These are phyloP conservation scores for Epichloe uncinata DNA, from an alignment of 2,329 filamentous ascomycete species.

Conservation along the genomic window DNA sequence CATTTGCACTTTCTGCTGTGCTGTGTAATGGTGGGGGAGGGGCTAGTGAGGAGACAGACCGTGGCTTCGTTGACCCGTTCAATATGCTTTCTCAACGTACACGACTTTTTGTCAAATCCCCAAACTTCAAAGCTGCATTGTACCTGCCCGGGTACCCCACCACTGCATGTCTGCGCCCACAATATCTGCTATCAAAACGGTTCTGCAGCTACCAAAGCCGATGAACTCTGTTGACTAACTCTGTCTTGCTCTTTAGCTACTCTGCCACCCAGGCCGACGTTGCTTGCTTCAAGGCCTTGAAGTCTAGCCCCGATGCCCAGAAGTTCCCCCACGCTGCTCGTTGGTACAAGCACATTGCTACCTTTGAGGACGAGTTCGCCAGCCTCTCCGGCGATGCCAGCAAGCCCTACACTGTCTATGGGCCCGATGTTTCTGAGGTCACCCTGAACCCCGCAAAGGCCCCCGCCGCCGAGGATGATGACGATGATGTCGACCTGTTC, in stretches of 20 bases:
- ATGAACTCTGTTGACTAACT: not conserved
- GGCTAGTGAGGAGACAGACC: not conserved
- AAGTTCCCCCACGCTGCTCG: conserved; percentile 87
- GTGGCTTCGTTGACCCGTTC: not conserved
- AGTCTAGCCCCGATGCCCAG: conserved; percentile 57
- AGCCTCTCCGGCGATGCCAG: conserved; percentile 82
- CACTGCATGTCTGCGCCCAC: not conserved
- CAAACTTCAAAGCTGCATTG: not conserved
- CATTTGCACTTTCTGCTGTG: not conserved
- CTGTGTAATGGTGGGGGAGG: not conserved
- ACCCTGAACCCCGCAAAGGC: conserved; percentile 80
- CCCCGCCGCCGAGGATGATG: conserved; percentile 50
- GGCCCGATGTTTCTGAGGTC: conserved; percentile 66
- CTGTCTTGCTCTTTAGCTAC: conserved; percentile 23
- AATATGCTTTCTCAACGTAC: too few species aligned
- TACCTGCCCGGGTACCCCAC: not conserved
- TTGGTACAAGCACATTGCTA: conserved; percentile 98
- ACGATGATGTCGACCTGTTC: conserved; percentile 87
- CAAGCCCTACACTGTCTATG: conserved; percentile 81
- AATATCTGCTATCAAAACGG: not conserved
- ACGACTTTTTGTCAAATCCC: not conserved
- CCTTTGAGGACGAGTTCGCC: conserved; percentile 85
- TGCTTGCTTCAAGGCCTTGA: conserved; percentile 83
- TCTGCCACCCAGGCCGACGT: conserved; percentile 89
- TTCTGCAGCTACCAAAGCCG: not conserved